Conservation (phyloP, 2,329 filamentous ascomycete genomes). For the Aspergillus sp. region DNA sequence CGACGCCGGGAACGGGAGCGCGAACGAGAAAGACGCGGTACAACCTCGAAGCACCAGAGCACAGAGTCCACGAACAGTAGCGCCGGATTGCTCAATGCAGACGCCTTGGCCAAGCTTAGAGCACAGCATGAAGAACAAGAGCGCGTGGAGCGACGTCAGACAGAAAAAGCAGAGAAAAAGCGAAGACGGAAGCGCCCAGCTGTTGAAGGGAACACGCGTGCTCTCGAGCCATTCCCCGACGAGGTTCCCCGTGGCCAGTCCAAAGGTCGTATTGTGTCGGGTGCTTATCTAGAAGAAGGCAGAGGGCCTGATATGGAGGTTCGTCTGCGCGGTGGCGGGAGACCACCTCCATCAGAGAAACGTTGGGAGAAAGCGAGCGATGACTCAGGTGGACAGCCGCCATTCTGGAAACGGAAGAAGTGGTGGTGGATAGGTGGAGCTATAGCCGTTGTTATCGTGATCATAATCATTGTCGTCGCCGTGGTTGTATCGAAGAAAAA, state of each 20-base stretch:
- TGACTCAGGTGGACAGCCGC: constrained; percentile 24
- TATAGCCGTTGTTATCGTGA: constrained; percentile 55
- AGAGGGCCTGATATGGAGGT: constrained; percentile 49
- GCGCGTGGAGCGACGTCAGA: constrained; percentile 44
- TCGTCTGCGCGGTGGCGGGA: constrained; percentile 40
- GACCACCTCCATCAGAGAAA: constrained; percentile 44
- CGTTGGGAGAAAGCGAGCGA: constrained; percentile 49
- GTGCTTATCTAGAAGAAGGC: constrained; percentile 68
- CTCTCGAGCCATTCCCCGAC: constrained; percentile 20
- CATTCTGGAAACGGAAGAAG: constrained; percentile 43
- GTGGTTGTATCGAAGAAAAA: constrained; percentile 67
- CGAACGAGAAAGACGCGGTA: constrained; percentile 22
- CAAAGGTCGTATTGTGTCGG: constrained; percentile 67
- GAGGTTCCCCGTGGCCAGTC: constrained; percentile 43
- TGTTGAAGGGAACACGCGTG: constrained; percentile 22
- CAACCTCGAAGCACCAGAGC: constrained; percentile 39
- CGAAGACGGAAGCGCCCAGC: constrained; percentile 27
- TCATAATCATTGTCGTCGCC: constrained; percentile 67
- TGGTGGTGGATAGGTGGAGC: constrained; percentile 57
- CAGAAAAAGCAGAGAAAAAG: constrained; percentile 28
- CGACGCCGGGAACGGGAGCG: constrained; percentile 18
- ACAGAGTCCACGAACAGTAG: constrained; percentile 44
- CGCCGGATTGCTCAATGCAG: constrained; percentile 46
- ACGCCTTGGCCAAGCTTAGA: constrained; percentile 67
- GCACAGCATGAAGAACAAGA: constrained; percentile 59